Evolutionary conservation across 768 basidiomycete species (phyloP).

Genomic region (Crepidotus variabilis): DNA sequence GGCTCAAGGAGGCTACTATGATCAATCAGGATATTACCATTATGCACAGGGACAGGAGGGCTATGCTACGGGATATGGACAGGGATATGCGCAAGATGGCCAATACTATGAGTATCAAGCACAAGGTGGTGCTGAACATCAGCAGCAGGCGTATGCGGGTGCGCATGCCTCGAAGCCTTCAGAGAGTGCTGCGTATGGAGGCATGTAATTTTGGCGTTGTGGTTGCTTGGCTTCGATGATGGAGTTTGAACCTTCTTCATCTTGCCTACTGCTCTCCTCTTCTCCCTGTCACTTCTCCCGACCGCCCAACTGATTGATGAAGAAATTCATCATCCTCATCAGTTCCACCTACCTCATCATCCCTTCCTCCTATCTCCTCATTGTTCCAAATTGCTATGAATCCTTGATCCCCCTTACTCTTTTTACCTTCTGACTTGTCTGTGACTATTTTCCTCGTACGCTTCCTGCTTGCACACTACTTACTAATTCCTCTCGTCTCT

Average conservation of each 20-base stretch:
- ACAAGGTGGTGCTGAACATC: constrained; percentile 18
- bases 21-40: constrained; percentile 8
- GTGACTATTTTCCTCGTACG: no score
- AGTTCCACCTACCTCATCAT: no score
- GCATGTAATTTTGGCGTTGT: not conserved
- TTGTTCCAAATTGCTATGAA: no score
- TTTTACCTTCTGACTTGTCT: no score
- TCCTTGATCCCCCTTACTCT: no score
- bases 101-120: constrained; percentile 9
- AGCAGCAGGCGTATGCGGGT: constrained; percentile 14
- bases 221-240: not conserved
- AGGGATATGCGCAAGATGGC: constrained; percentile 11
- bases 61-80: constrained; percentile 13
- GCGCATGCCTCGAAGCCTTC: constrained; percentile 4
- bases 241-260: not conserved
- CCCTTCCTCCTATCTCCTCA: no score
- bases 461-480: no score
- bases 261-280: not conserved
- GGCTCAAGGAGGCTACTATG: constrained; percentile 16
- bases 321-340: no score
- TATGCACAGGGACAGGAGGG: constrained; percentile 12
- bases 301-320: no score
- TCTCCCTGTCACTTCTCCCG: not conserved
- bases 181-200: not conserved
- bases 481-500: no score